Evolutionary conservation across 768 basidiomycete species (phyloP).

Genomic region (Suillus clintonianus): DNA sequence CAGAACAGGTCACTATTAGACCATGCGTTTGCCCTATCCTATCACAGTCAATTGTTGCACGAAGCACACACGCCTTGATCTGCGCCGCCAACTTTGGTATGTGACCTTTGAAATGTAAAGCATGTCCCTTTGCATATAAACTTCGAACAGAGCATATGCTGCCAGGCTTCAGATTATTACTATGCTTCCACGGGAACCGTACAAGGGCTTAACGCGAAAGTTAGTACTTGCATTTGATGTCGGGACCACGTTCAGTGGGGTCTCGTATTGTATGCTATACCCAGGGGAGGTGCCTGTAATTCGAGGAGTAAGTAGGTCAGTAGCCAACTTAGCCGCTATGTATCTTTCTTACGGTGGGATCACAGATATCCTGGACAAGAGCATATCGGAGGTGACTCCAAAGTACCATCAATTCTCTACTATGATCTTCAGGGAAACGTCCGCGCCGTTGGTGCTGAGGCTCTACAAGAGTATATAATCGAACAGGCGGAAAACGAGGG

Average conservation of each 20-base stretch:
- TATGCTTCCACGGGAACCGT: constrained; percentile 34
- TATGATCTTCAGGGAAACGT: constrained; percentile 40
- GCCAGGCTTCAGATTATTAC: no score
- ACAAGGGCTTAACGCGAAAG: constrained; percentile 33
- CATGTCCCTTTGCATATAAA: no score
- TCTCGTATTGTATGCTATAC: constrained; percentile 41
- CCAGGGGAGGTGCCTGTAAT: constrained; percentile 29
- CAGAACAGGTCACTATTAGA: no score
- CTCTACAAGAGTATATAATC: constrained; percentile 32
- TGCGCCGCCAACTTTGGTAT: no score
- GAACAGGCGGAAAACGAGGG: constrained; percentile 37
- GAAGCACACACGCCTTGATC: no score
- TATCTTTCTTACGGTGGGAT: constrained; percentile 10
- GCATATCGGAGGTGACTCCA: constrained; percentile 36
- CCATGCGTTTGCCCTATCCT: no score
- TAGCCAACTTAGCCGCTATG: neutral
- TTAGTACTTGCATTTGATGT: constrained; percentile 37
- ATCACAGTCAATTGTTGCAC: no score
- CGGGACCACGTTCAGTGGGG: constrained; percentile 39
- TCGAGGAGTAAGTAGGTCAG: constrained; percentile 25
- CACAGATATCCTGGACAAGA: constrained; percentile 39
- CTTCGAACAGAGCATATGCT: no score
- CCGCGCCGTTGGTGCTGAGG: constrained; percentile 44
- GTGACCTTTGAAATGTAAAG: no score
- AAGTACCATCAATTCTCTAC: constrained; percentile 46